phyloP scores from a whole-genome alignment of 805 yeast species.

The Candida methanosorbosa region DNA sequence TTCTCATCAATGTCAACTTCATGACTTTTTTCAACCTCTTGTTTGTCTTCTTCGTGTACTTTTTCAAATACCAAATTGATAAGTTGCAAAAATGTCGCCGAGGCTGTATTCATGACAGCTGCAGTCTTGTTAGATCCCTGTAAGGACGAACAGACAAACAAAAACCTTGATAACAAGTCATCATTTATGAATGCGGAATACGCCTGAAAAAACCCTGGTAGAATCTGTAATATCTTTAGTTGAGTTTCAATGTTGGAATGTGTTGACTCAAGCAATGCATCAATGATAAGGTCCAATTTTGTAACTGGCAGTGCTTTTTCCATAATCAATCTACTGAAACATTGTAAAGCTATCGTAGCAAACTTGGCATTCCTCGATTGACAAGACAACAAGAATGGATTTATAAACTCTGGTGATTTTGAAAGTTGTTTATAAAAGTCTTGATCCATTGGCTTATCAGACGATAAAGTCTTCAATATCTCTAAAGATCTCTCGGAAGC shows the following conservation, averaged over 20 bases:
- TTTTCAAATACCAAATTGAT: slow-evolving; percentile 72
- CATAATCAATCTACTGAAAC: slow-evolving; percentile 53
- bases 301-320: slow-evolving; percentile 44
- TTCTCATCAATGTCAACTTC: slow-evolving; percentile 40
- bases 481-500: slow-evolving; percentile 45
- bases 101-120: slow-evolving; percentile 82
- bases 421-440: slow-evolving; percentile 21
- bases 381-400: slow-evolving; percentile 69
- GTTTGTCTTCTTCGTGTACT: slow-evolving; percentile 32
- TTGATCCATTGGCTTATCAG: slow-evolving; percentile 9
- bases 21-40: slow-evolving; percentile 11
- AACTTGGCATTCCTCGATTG: slow-evolving; percentile 68
- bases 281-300: slow-evolving; percentile 48
- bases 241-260: slow-evolving; percentile 76
- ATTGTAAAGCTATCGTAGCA: slow-evolving; percentile 62
- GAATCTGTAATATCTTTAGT: slow-evolving; percentile 72
- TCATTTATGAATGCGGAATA: slow-evolving; percentile 52
- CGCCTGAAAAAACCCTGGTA: slow-evolving; percentile 65
- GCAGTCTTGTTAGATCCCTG: slow-evolving; percentile 62
- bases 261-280: slow-evolving; percentile 64
- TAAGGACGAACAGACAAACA: slow-evolving; percentile 64
- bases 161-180: slow-evolving; percentile 43
- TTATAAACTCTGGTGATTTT: slow-evolving; percentile 43
- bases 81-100: slow-evolving; percentile 87
- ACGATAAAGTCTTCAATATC: slow-evolving; percentile 26